Base-by-base conservation (phyloP, 257 asterid species). In the Primulina huaijiensis region DNA sequence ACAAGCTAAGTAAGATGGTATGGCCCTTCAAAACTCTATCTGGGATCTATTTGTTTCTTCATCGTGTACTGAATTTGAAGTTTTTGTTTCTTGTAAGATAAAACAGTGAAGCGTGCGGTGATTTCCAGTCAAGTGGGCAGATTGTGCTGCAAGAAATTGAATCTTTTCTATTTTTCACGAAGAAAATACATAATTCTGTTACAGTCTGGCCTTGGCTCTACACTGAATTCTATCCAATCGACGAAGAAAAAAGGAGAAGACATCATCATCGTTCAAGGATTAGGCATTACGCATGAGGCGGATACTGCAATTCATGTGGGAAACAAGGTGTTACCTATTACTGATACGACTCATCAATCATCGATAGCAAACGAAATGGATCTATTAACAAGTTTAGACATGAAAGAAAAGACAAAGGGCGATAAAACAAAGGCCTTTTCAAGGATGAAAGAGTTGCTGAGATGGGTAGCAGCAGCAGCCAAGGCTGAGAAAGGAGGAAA, bases 391-490 rank as follows among this genome's bases (percentile, higher is more conserved):
- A 65, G 37, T 10, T 17, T 16, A 25, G 85, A 82, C 16, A 81
- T 80, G 82, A 85, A 80, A 65, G 90, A 84, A 50, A 83, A 74
- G 71, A 60, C 43, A 0, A 79, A 83, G 31, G 88, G 82, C 9
- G 85, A 88, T 30, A 84, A 83, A 62, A 73, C 52, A 19, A 87
- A 77, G 74, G 67, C 91, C 16, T 46, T 86, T 71, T 78, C 86
- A 23, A 81, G 80, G 77, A 83, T 91, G 95, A 91, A 89, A 57
- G 95, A 82, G 64, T 69, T 91, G 12, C 73, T 91, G 23, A 86
- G 80, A 81, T 87, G 97, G 95, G 93, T 92, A 33, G 40, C 40
- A 35, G 89, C 90, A 20, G 84, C 89, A 31, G 75, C 82, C 38
- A 91, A 81, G 65, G 74, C 81, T 56, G 89, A 82, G 65, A 86